Evolutionary conservation across 768 basidiomycete species (phyloP).

Genomic region (Leucocoprinus sp.): DNA sequence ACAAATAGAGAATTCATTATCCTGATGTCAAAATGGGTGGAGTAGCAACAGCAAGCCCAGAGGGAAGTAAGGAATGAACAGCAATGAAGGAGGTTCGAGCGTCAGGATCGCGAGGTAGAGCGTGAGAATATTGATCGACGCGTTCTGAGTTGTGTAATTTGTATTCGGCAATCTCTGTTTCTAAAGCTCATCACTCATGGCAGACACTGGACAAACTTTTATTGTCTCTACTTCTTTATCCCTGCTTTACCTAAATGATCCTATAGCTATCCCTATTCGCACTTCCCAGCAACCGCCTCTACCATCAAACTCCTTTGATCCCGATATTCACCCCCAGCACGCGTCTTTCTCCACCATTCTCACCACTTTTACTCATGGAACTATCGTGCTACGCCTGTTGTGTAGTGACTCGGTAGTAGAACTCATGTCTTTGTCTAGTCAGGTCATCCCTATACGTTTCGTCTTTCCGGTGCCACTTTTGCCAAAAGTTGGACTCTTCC

Average conservation of each 20-base stretch:
- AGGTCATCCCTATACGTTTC: slow-evolving; percentile 63
- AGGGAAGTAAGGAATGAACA: background rate
- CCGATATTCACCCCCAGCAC: slow-evolving; percentile 58
- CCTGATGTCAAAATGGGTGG: too few species aligned
- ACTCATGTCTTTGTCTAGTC: slow-evolving; percentile 62
- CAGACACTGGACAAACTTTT: slow-evolving; percentile 29
- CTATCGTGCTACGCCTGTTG: slow-evolving; percentile 66
- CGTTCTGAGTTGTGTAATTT: background rate
- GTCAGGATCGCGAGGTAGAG: background rate
- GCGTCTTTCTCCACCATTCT: slow-evolving; percentile 56
- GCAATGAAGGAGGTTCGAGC: background rate
- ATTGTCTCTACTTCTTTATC: slow-evolving; percentile 58
- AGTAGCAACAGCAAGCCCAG: background rate
- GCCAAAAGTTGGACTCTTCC: slow-evolving; percentile 55
- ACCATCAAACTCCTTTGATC: slow-evolving; percentile 31
- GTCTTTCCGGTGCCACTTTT: slow-evolving; percentile 67
- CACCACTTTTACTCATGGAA: slow-evolving; percentile 48
- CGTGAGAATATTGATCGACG: slow-evolving; percentile 9
- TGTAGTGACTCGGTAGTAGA: slow-evolving; percentile 71
- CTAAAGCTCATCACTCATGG: slow-evolving; percentile 10
- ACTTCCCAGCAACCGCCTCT: slow-evolving; percentile 50
- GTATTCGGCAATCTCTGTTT: background rate
- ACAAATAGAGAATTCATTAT: too few species aligned
- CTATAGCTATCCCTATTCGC: slow-evolving; percentile 44
- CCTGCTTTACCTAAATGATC: slow-evolving; percentile 47